Percentiles rank a stretch among this genome's conserved stretches.
Evolutionary conservation across 2,329 filamentous ascomycete genomes (phyloP).

Genomic region (Colletotrichum sp.): DNA sequence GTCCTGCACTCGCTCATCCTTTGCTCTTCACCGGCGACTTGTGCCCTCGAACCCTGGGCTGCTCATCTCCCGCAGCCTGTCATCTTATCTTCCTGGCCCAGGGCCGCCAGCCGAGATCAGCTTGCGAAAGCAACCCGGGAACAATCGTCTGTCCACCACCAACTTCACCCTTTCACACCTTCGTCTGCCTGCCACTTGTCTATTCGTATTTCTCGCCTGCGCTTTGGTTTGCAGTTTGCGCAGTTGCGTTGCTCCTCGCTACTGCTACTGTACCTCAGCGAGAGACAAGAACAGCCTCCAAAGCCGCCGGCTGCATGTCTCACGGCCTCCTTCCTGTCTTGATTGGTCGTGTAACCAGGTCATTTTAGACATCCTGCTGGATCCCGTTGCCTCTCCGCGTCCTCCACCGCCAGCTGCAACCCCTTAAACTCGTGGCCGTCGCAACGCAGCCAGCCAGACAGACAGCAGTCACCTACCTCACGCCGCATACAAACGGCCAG

Average conservation of each 20-base stretch:
- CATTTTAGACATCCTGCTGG: conserved; percentile 8
- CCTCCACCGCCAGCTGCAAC: conserved; percentile 4
- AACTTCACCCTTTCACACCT: not conserved
- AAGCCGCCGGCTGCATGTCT: conserved; percentile 13
- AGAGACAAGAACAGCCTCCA: conserved; percentile 12
- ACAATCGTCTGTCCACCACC: not conserved
- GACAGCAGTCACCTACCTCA: not conserved
- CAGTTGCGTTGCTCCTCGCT: not conserved
- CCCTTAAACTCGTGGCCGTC: conserved; percentile 15
- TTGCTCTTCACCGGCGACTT: not conserved
- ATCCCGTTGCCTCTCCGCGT: not conserved
- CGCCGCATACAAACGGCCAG: not conserved
- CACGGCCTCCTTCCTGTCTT: not conserved
- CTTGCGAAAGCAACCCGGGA: not conserved
- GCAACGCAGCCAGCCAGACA: not conserved
- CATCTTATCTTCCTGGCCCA: conserved; percentile 11
- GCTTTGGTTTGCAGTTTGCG: not conserved
- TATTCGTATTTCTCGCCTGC: not conserved
- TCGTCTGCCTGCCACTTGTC: not conserved
- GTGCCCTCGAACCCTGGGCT: not conserved
- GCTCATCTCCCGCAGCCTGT: conserved; percentile 19
- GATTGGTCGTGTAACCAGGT: conserved; percentile 5
- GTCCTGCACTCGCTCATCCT: not conserved
- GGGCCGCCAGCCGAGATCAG: conserved; percentile 12
- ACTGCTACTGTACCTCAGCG: conserved; percentile 17